Conservation (phyloP, 257 asterid species). For the Euphrasia confusa region DNA sequence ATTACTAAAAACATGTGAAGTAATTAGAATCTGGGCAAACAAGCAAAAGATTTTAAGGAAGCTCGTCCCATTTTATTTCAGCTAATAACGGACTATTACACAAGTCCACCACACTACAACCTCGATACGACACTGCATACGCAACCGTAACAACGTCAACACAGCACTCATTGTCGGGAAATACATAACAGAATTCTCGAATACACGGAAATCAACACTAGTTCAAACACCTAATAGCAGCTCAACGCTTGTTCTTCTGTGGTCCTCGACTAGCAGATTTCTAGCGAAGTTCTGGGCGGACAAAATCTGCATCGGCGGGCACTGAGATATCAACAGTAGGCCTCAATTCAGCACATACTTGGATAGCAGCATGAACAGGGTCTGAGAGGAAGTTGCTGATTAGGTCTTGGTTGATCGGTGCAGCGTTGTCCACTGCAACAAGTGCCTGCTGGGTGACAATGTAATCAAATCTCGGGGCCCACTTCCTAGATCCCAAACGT, state of each 20-base stretch:
- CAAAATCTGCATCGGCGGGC: constrained; percentile 85
- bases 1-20: no score
- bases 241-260: constrained; percentile 9
- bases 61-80: no score
- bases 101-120: no score
- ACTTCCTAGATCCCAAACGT: constrained; percentile 83
- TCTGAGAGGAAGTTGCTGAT: constrained; percentile 84
- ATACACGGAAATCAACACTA: neutral
- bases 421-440: constrained; percentile 58
- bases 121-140: no score
- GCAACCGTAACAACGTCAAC: neutral
- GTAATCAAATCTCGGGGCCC: constrained; percentile 95
- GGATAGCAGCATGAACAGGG: constrained; percentile 77
- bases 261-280: neutral
- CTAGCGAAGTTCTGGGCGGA: constrained; percentile 84
- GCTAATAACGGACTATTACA: no score
- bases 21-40: no score
- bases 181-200: constrained; percentile 17
- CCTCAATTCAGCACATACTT: constrained; percentile 82
- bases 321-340: constrained; percentile 94
- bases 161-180: neutral
- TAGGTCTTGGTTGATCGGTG: constrained; percentile 73
- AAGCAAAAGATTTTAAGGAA: no score
- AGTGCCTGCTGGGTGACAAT: constrained; percentile 88
- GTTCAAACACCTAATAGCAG: constrained; percentile 7